Base-by-base conservation (phyloP, 768 basidiomycete genomes). In the Pleurotus eryngii region DNA sequence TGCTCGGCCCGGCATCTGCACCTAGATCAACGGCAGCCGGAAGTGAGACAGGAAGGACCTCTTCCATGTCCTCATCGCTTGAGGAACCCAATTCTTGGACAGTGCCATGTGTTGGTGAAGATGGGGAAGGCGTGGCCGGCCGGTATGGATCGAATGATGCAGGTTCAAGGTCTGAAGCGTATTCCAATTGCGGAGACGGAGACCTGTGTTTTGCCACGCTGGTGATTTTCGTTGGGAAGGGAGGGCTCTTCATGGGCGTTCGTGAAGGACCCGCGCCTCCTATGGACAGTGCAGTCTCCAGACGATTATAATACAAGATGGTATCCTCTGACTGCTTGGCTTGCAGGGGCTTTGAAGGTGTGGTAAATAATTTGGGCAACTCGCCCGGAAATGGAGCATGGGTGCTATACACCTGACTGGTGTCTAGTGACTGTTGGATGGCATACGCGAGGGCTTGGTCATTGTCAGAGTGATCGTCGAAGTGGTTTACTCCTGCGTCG, bases 261-360 rank as follows among this genome's bases (percentile, higher is more conserved):
- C 30, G 69, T 22, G 70, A 68, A 12, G 76, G 74, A 4, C 77
- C 77, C 6, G 86, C 78, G 53, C 85, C 85, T 15, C 82, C 89
- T 43, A 90, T 83, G 8, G 87, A 79, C 26, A 90, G 68, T 1
- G 80, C 84, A 1, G 86, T 87, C 62, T 85, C 85, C n/a, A 90
- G 70, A 17, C 85, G 77, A 18, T 77, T 84, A 2, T 79, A 78
- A 30, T 78, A 71, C 20, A 78, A 77, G 4, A 38, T 37, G 15
- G n/a, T 18, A 24, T 56, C 35, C 7, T 27, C 56, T 22, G 49
- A 24, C 27, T n/a, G 14, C 7, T 15, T 17, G 15, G 39, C 26
- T 53, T 43, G 9, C 8, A n/a, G 5, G 22, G 9, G 38, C 38
- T 53, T 46, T 11, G 42, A 38, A 5, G 46, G 53, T 8, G 46